Conservation (phyloP, 331 rosid species). For the Acacia concinna region DNA sequence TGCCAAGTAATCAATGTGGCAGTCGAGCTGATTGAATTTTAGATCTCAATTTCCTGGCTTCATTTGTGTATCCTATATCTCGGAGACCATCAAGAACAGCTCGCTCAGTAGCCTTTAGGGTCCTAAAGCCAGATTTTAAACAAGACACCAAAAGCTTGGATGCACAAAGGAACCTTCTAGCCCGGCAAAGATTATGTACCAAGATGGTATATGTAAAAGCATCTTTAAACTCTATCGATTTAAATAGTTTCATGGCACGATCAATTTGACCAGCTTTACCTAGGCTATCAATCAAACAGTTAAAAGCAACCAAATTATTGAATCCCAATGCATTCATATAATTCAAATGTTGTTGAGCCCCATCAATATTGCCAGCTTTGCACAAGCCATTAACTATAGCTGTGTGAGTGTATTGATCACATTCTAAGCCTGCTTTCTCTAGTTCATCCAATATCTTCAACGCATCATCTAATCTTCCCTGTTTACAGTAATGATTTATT, state of each 20-base stretch:
- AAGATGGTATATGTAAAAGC: slow-evolving; percentile 61
- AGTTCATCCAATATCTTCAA: slow-evolving; percentile 57
- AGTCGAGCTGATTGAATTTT: slow-evolving; percentile 46
- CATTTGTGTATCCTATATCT: slow-evolving; percentile 50
- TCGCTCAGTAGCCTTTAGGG: slow-evolving; percentile 53
- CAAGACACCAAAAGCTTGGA: slow-evolving; percentile 62
- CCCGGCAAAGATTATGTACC: slow-evolving; percentile 82
- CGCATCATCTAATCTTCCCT: slow-evolving; percentile 67
- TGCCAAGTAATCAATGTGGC: slow-evolving; percentile 30
- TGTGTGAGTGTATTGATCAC: slow-evolving; percentile 71
- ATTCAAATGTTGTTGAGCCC: slow-evolving; percentile 57
- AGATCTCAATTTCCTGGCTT: slow-evolving; percentile 55
- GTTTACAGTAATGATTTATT: slow-evolving; percentile 60
- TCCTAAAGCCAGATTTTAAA: slow-evolving; percentile 51
- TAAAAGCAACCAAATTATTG: slow-evolving; percentile 63
- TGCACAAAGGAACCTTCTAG: slow-evolving; percentile 55
- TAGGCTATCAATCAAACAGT: slow-evolving; percentile 72
- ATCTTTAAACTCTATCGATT: slow-evolving; percentile 71
- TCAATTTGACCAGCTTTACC: slow-evolving; percentile 78
- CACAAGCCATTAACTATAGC: slow-evolving; percentile 69
- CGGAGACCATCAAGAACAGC: slow-evolving; percentile 70
- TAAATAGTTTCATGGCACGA: slow-evolving; percentile 60
- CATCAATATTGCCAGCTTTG: slow-evolving; percentile 50
- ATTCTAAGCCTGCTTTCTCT: slow-evolving; percentile 56
- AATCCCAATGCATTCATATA: slow-evolving; percentile 56